These are phyloP conservation scores for Candida ficus DNA, from an alignment of 805 yeast genomes.

Conservation along the genomic window DNA sequence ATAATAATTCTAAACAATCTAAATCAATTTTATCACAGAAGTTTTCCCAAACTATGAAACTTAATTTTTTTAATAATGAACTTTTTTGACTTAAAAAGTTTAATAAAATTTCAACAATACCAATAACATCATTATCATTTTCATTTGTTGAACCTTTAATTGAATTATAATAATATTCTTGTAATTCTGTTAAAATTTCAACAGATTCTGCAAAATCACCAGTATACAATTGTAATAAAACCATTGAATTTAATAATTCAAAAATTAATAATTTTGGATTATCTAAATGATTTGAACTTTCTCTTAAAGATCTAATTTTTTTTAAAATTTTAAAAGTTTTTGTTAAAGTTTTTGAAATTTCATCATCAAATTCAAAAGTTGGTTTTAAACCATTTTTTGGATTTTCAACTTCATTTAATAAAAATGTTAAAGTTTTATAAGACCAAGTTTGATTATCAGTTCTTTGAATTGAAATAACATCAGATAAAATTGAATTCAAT, in stretches of 20 bases:
- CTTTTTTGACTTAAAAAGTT: slow-evolving; percentile 55
- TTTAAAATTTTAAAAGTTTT: slow-evolving; percentile 46
- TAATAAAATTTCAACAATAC: slow-evolving; percentile 54
- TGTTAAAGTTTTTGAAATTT: slow-evolving; percentile 41
- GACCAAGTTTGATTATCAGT: slow-evolving; percentile 57
- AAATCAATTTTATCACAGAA: slow-evolving; percentile 41
- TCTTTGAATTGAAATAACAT: slow-evolving; percentile 42
- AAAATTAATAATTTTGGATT: slow-evolving; percentile 51
- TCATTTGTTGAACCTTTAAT: slow-evolving; percentile 30
- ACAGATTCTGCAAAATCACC: slow-evolving; percentile 70
- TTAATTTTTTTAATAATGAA: slow-evolving; percentile 50
- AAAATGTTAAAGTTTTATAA: slow-evolving; percentile 39
- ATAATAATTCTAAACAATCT: slow-evolving; percentile 43
- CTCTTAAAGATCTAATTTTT: slow-evolving; percentile 34
- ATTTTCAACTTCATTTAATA: slow-evolving; percentile 25
- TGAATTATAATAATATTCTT: slow-evolving; percentile 48
- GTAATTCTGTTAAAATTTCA: slow-evolving; percentile 66
- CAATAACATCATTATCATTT: slow-evolving; percentile 39
- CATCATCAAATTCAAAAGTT: slow-evolving; percentile 50
- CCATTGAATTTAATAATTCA: slow-evolving; percentile 73
- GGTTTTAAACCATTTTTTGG: slow-evolving; percentile 20
- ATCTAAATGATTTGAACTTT: slow-evolving; percentile 23
- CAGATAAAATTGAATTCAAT: slow-evolving; percentile 62
- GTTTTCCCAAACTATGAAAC: slow-evolving; percentile 52
- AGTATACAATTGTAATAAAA: slow-evolving; percentile 67